phyloP scores from a whole-genome alignment of 139 green algal genomes.

The Chlorella sp. region DNA sequence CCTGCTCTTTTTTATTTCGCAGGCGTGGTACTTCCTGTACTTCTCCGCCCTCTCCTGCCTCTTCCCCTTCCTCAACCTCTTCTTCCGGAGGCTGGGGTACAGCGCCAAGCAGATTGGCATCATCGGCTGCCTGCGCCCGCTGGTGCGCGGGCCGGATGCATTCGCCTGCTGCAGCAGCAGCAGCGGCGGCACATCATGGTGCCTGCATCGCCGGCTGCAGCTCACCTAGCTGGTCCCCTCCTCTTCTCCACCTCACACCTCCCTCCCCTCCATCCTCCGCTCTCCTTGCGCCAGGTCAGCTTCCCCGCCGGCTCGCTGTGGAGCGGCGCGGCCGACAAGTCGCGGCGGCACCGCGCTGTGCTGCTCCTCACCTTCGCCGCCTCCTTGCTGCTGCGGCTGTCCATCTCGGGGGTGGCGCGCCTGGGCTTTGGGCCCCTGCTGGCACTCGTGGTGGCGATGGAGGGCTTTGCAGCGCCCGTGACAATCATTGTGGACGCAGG shows the following conservation, averaged over 20 bases:
- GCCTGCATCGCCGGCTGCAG: no score
- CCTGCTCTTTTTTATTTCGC: background rate
- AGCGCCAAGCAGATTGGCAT: slow-evolving; percentile 43
- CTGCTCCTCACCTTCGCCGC: slow-evolving; percentile 43
- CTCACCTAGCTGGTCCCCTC: no score
- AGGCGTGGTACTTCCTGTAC: slow-evolving; percentile 53
- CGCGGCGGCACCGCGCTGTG: slow-evolving; percentile 47
- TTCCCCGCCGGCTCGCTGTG: slow-evolving; percentile 37
- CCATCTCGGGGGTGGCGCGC: background rate
- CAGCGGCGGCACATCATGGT: no score
- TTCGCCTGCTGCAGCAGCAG: no score
- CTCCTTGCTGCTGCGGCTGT: slow-evolving; percentile 8
- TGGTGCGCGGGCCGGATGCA: background rate
- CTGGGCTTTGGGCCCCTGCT: slow-evolving; percentile 47
- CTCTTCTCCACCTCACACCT: no score
- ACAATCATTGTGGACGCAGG: slow-evolving; percentile 59
- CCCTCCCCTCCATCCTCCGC: no score
- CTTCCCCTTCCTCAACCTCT: slow-evolving; percentile 65
- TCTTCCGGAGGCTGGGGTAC: slow-evolving; percentile 49
- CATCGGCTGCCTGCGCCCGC: slow-evolving; percentile 40
- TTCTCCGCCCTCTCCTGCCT: slow-evolving; percentile 47
- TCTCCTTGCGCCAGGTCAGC: no score
- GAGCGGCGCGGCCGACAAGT: slow-evolving; percentile 55
- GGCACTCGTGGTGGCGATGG: slow-evolving; percentile 24
- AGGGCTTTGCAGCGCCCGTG: slow-evolving; percentile 53